These are phyloP conservation scores for Penicillium janthinellum DNA, from an alignment of 2,329 filamentous ascomycete genomes.

Conservation along the genomic window DNA sequence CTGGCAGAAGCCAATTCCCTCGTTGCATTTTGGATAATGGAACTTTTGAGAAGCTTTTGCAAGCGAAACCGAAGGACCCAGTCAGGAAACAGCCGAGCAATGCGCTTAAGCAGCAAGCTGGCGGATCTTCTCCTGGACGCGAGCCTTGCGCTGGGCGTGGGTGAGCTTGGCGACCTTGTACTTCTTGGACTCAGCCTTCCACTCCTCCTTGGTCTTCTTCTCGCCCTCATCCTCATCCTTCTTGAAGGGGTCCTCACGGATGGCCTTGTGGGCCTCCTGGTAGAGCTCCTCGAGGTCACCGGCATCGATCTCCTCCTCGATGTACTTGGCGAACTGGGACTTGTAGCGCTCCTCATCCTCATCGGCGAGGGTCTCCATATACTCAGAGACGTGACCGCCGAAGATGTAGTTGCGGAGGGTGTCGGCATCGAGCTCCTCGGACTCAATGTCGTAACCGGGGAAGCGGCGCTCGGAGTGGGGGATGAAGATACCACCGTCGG, in stretches of 20 bases:
- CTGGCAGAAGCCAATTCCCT: slow-evolving; percentile 30
- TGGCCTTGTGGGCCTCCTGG: slow-evolving; percentile 89
- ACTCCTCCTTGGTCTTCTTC: slow-evolving; percentile 97
- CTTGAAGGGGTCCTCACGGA: slow-evolving; percentile 98
- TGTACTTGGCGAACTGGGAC: slow-evolving; percentile 96
- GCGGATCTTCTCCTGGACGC: slow-evolving; percentile 89
- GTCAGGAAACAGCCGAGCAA: slow-evolving; percentile 25
- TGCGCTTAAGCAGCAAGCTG: slow-evolving; percentile 59
- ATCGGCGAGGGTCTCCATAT: slow-evolving; percentile 99
- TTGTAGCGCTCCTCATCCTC: slow-evolving; percentile 99
- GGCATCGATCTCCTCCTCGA: slow-evolving; percentile 94
- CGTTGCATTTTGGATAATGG: slow-evolving; percentile 25
- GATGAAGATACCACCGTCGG: slow-evolving; percentile 93
- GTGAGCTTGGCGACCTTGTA: slow-evolving; percentile 75
- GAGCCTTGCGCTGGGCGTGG: slow-evolving; percentile 78
- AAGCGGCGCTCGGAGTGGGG: slow-evolving; percentile 99
- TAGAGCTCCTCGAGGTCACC: slow-evolving; percentile 97
- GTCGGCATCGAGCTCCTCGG: slow-evolving; percentile 96
- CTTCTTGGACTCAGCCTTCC: slow-evolving; percentile 95
- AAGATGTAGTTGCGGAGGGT: slow-evolving; percentile 99
- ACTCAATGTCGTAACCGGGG: slow-evolving; percentile 96
- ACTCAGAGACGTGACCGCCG: slow-evolving; percentile 97
- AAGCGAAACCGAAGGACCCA: slow-evolving; percentile 19
- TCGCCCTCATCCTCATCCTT: slow-evolving; percentile 72
- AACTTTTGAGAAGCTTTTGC: slow-evolving; percentile 26